phyloP scores from a whole-genome alignment of 768 basidiomycete species.

The Plicaturopsis crispa region DNA sequence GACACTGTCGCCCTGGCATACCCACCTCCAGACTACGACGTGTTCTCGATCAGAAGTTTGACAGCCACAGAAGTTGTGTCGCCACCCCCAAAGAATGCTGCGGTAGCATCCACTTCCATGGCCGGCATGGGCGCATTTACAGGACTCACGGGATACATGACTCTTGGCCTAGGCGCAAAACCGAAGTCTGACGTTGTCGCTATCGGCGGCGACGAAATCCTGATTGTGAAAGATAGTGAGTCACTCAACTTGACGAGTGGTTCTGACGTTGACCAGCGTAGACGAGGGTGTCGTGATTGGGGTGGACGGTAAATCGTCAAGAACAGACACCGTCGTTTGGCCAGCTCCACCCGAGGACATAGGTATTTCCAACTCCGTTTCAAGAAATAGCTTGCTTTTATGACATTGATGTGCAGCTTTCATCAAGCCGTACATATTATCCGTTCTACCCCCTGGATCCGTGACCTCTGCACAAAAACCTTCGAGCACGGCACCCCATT shows the following conservation, averaged over 20 bases:
- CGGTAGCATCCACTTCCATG: conserved; percentile 32
- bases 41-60: conserved; percentile 61
- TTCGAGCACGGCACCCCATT: conserved; percentile 31
- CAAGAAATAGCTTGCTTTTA: not conserved
- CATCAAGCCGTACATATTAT: conserved; percentile 71
- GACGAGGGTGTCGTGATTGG: conserved; percentile 66
- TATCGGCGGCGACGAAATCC: conserved; percentile 51
- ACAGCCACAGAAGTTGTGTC: conserved; percentile 47
- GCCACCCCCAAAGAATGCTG: conserved; percentile 20
- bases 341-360: conserved; percentile 78
- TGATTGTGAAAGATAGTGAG: conserved; percentile 78
- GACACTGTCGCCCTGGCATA: conserved; percentile 69
- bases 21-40: conserved; percentile 67
- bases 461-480: conserved; percentile 24
- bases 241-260: conserved; percentile 2
- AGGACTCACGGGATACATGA: conserved; percentile 82
- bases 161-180: conserved; percentile 69
- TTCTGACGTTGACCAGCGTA: conserved; percentile 18
- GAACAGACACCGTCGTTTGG: conserved; percentile 55
- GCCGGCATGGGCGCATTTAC: conserved; percentile 71
- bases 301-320: conserved; percentile 45
- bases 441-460: conserved; percentile 64
- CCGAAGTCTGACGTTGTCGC: conserved; percentile 55
- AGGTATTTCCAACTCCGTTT: conserved; percentile 29
- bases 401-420: conserved; percentile 38